Evolutionary conservation across 768 basidiomycete genomes (phyloP).

Genomic region (Wakefieldia striispora): DNA sequence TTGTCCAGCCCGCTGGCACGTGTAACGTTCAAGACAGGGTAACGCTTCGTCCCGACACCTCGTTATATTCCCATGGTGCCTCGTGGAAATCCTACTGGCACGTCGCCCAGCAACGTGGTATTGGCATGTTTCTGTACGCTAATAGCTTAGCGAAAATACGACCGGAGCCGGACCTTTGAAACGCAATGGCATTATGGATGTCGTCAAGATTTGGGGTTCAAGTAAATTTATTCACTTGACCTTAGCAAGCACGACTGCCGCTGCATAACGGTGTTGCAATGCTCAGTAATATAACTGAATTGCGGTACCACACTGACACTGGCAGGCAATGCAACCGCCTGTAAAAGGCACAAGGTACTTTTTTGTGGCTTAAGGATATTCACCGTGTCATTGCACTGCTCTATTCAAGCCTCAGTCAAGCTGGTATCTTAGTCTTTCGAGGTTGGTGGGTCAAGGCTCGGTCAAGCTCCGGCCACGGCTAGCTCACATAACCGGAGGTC

Average conservation of each 20-base stretch:
- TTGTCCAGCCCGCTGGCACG: slow-evolving; percentile 4
- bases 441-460: too few relatives aligned
- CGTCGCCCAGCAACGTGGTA: slow-evolving; percentile 9
- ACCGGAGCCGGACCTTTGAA: slow-evolving; percentile 1
- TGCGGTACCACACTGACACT: too few relatives aligned
- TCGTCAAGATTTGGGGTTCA: not conserved
- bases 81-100: slow-evolving; percentile 10
- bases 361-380: too few relatives aligned
- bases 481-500: not conserved
- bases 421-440: too few relatives aligned
- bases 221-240: not conserved
- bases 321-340: too few relatives aligned
- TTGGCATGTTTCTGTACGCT: slow-evolving; percentile 17
- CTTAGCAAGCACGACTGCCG: not conserved
- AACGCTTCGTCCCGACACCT: slow-evolving; percentile 4
- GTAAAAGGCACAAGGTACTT: too few relatives aligned
- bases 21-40: slow-evolving; percentile 4
- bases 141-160: slow-evolving; percentile 15
- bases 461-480: too few relatives aligned
- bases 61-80: slow-evolving; percentile 17
- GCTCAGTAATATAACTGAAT: not conserved
- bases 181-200: slow-evolving; percentile 8
- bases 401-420: too few relatives aligned
- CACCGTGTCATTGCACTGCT: too few relatives aligned
- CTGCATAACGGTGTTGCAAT: slow-evolving; percentile 1